phyloP scores from a whole-genome alignment of 1,284 basidiomycete species.

The Ustilago cynodontis region DNA sequence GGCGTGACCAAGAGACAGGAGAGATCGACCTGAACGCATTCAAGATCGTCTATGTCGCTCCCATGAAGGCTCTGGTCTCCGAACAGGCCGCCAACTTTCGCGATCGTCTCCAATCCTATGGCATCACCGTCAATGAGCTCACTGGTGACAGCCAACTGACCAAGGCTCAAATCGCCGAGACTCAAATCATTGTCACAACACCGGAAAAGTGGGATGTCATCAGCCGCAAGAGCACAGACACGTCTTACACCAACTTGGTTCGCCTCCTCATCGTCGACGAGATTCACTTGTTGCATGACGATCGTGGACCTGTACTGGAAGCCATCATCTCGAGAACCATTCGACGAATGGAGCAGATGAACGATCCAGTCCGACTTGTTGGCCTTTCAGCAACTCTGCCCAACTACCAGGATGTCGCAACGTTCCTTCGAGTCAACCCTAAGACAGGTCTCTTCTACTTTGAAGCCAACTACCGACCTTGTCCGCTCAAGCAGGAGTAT shows the following conservation, averaged over 20 bases:
- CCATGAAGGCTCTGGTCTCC: slow-evolving; percentile 79
- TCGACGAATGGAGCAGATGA: slow-evolving; percentile 84
- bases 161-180: slow-evolving; percentile 95
- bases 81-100: slow-evolving; percentile 69
- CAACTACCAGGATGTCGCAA: slow-evolving; percentile 98
- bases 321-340: slow-evolving; percentile 91
- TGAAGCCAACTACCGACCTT: slow-evolving; percentile 89
- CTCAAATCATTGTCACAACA: slow-evolving; percentile 98
- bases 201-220: slow-evolving; percentile 98
- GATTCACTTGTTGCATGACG: slow-evolving; percentile 96
- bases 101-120: slow-evolving; percentile 83
- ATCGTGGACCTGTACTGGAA: slow-evolving; percentile 97
- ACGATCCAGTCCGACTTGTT: slow-evolving; percentile 90
- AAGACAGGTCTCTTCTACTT: slow-evolving; percentile 96
- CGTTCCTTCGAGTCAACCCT: slow-evolving; percentile 94
- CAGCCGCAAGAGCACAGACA: slow-evolving; percentile 96
- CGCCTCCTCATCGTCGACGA: slow-evolving; percentile 98
- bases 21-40: slow-evolving; percentile 89
- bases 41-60: slow-evolving; percentile 98
- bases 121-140: slow-evolving; percentile 91
- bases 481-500: slow-evolving; percentile 95
- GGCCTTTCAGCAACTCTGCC: slow-evolving; percentile 96
- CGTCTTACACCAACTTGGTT: slow-evolving; percentile 96
- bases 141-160: slow-evolving; percentile 99
- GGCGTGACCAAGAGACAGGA: slow-evolving; percentile 80